These are phyloP conservation scores for thale cress (Arabidopsis thaliana) DNA, from an alignment of 345 rosid species.

Conservation along the genomic window DNA sequence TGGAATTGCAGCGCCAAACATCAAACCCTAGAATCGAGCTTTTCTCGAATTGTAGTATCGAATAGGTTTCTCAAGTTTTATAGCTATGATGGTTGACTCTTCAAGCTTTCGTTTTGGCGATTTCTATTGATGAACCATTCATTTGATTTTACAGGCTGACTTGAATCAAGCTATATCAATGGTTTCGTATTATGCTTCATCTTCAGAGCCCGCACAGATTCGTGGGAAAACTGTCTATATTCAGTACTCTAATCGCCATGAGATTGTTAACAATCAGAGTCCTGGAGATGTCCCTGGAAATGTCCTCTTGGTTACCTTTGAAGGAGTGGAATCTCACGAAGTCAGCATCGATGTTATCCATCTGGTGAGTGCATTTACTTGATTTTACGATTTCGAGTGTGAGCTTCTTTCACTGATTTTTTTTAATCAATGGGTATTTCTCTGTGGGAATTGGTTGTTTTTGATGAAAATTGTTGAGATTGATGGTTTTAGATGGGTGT, in stretches of 20 bases:
- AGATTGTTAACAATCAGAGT: slow-evolving; percentile 94
- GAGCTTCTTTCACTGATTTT: slow-evolving; percentile 13
- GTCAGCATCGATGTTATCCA: slow-evolving; percentile 95
- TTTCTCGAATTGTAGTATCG: background rate
- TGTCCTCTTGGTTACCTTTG: slow-evolving; percentile 89
- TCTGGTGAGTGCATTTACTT: slow-evolving; percentile 60
- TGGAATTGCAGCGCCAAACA: background rate
- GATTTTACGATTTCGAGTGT: slow-evolving; percentile 7
- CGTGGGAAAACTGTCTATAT: slow-evolving; percentile 95
- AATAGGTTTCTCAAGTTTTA: background rate
- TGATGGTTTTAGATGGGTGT: slow-evolving; percentile 3
- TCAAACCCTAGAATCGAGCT: background rate
- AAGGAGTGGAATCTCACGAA: slow-evolving; percentile 92
- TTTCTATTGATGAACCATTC: slow-evolving; percentile 19
- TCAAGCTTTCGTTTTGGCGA: background rate
- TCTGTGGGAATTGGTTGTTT: background rate
- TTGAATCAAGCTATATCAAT: slow-evolving; percentile 91
- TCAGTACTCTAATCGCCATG: slow-evolving; percentile 94
- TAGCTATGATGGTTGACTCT: background rate
- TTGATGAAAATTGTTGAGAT: background rate
- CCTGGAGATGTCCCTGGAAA: slow-evolving; percentile 97
- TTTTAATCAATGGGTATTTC: background rate
- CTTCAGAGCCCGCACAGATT: slow-evolving; percentile 96
- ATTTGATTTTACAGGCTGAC: slow-evolving; percentile 60
- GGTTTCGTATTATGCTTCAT: slow-evolving; percentile 97